These are phyloP conservation scores for Obba rivulosa DNA, from an alignment of 768 basidiomycete species.

Conservation along the genomic window DNA sequence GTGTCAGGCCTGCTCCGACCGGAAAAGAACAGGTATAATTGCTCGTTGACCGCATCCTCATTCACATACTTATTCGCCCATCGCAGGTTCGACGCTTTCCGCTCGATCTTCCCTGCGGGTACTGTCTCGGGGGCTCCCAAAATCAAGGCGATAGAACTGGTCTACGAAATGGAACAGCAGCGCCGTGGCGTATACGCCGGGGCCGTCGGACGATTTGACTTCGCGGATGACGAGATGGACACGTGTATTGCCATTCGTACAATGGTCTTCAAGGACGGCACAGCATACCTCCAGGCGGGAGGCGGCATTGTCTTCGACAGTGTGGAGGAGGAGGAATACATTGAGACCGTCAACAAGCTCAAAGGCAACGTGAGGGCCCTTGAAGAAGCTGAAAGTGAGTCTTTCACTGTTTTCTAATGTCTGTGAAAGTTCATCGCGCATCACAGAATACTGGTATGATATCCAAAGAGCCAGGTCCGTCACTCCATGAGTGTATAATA, in stretches of 20 bases:
- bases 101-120: slow-evolving; percentile 97
- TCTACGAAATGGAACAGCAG: slow-evolving; percentile 83
- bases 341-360: slow-evolving; percentile 94
- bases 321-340: slow-evolving; percentile 95
- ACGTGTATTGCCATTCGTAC: slow-evolving; percentile 98
- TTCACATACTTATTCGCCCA: neutral
- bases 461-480: slow-evolving; percentile 37
- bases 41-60: slow-evolving; percentile 4
- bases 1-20: slow-evolving; percentile 83
- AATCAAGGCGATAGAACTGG: slow-evolving; percentile 95
- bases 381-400: slow-evolving; percentile 83
- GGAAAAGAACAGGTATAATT: slow-evolving; percentile 79
- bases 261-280: slow-evolving; percentile 93
- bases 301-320: slow-evolving; percentile 98
- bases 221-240: slow-evolving; percentile 92
- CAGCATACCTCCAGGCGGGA: slow-evolving; percentile 90
- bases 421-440: slow-evolving; percentile 15
- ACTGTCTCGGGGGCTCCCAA: slow-evolving; percentile 99
- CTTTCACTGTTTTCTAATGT: neutral
- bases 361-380: slow-evolving; percentile 82
- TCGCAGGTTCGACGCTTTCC: slow-evolving; percentile 91
- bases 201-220: slow-evolving; percentile 97
- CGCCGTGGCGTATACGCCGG: slow-evolving; percentile 94
- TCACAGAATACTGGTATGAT: slow-evolving; percentile 64
- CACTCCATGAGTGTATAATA: slow-evolving; percentile 4